These are phyloP conservation scores for Cutaneotrichosporon cyanovorans DNA, from an alignment of 1,284 basidiomycete species.

Conservation along the genomic window DNA sequence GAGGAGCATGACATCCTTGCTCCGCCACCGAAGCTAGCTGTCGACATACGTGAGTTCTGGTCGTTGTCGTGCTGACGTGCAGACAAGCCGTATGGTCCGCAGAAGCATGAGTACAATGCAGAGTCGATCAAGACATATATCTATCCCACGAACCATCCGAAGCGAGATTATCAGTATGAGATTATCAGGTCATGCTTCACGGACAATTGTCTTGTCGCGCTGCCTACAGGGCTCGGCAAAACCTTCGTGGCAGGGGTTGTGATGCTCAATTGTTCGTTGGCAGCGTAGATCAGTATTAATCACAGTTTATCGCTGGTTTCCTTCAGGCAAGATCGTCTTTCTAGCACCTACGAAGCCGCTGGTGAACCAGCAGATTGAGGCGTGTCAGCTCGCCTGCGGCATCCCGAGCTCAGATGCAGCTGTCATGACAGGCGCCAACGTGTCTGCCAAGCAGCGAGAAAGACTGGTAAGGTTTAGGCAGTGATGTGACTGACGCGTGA, in stretches of 20 bases:
- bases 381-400: conserved; percentile 88
- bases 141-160: conserved; percentile 81
- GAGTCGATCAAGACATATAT: conserved; percentile 82
- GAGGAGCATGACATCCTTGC: conserved; percentile 54
- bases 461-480: conserved; percentile 53
- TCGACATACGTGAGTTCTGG: conserved; percentile 43
- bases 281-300: not conserved
- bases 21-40: conserved; percentile 69
- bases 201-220: conserved; percentile 87
- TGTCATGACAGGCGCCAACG: conserved; percentile 71
- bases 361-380: conserved; percentile 88
- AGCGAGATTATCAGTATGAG: conserved; percentile 91
- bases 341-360: conserved; percentile 93
- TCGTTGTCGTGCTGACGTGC: not conserved
- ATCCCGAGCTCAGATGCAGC: conserved; percentile 80
- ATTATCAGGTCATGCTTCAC: conserved; percentile 81
- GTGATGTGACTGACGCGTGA: conserved; percentile 13
- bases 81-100: conserved; percentile 47
- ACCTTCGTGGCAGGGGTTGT: conserved; percentile 97
- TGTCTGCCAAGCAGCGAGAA: conserved; percentile 48
- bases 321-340: conserved; percentile 87
- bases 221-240: conserved; percentile 96
- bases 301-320: conserved; percentile 85
- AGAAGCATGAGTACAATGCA: conserved; percentile 71
- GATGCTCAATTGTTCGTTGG: conserved; percentile 79